Evolutionary conservation across 2,329 filamentous ascomycete species (phyloP), one percentile per base, ranked within the genome.

Genomic region (Triangularia verruculosa): DNA sequence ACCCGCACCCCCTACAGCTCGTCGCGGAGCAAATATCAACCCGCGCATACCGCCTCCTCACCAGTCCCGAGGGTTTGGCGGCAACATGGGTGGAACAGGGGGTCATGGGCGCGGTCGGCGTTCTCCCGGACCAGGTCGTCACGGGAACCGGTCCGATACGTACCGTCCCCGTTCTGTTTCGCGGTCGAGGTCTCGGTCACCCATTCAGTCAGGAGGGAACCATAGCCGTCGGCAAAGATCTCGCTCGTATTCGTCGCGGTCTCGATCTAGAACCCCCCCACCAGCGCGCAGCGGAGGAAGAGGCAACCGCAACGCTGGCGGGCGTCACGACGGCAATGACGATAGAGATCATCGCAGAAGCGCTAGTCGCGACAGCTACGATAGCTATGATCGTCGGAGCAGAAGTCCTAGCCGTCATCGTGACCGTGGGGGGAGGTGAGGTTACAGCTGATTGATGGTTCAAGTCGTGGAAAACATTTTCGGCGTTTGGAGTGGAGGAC

Each of bases 1-100:
- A 6, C 87, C 87, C 17, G 87, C 90, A 54, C 93, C 93, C 15
- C 92, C 92, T 1, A 85, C 85, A 4, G 86, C 89, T 59, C 85
- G 89, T 58, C 84, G 85, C 57, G 84, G 85, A 64, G 83, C 82
- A 63, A 84, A 85, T 67, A 83, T 87, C 70, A 80, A 86, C 72
- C 80, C 87, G 64, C 76, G 85, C 72, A 78, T 80, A 3, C 75
- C 76, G 3, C 72, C 70, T 34, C 66, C 67, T 3, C 54, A 72
- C 3, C 54, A 72, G 57, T 58, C 70, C 43, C 75, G 70, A 70
- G 43, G 75, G 72, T 54, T 75, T 60, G 74, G 77, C 15, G 72
- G 32, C 25, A 56, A 61, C 17, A 24, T 62, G 15, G 67, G 64
- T n/a, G 66, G 62, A 39, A 58, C 62, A 32, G 57, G 57, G 27